phyloP scores from a whole-genome alignment of 495 filamentous ascomycete genomes.

The Thozetella sp. region DNA sequence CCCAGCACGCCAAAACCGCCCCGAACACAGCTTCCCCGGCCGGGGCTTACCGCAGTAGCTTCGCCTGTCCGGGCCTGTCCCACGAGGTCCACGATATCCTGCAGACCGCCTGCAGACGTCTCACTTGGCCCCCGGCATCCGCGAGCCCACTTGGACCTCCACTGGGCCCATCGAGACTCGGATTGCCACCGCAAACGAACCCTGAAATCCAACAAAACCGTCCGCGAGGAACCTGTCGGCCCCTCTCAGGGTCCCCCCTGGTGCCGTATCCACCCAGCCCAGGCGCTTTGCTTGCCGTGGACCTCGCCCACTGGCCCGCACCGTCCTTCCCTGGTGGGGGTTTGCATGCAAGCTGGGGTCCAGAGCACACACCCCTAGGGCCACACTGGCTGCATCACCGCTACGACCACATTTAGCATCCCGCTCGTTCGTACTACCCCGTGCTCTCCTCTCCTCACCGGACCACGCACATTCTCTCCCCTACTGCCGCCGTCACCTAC shows the following conservation, averaged over 20 bases:
- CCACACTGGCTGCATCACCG: not conserved
- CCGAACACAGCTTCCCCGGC: not conserved
- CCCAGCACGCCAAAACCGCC: not conserved
- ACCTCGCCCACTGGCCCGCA: not conserved
- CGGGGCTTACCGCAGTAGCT: too few species aligned
- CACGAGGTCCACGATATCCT: conserved; percentile 14
- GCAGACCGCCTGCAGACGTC: conserved; percentile 9
- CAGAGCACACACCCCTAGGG: not conserved
- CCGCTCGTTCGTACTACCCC: conserved; percentile 1
- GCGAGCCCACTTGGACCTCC: conserved; percentile 2
- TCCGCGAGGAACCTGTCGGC: not conserved
- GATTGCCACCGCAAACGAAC: not conserved
- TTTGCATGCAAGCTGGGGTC: not conserved
- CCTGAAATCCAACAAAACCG: not conserved
- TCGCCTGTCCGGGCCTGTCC: not conserved
- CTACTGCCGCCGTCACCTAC: too few species aligned
- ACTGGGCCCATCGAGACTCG: conserved; percentile 4
- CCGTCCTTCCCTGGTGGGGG: conserved; percentile 1
- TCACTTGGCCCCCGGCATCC: conserved; percentile 5
- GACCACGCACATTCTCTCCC: not conserved
- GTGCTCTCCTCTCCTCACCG: not conserved
- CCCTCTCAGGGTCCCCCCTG: not conserved
- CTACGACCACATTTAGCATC: not conserved
- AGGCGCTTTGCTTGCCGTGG: not conserved
- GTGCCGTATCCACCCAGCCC: conserved; percentile 1